Conservation (phyloP, 768 basidiomycete species). For the Suillus subalutaceus region DNA sequence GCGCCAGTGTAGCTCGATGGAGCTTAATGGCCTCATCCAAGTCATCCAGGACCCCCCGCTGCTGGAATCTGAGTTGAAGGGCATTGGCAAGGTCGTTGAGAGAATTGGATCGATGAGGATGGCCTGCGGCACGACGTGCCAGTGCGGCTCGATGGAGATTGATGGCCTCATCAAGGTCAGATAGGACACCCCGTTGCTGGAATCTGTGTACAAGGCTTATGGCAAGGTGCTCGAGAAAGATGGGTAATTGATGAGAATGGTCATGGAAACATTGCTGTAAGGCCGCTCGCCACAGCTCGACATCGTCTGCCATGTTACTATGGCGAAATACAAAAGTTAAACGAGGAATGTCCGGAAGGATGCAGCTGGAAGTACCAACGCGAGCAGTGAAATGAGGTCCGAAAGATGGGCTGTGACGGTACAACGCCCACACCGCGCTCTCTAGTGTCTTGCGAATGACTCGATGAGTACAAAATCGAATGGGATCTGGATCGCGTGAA, state of each 20-base stretch:
- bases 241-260: background rate
- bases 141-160: background rate
- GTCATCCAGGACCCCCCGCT: background rate
- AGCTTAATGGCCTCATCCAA: background rate
- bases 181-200: slow-evolving; percentile 13
- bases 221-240: slow-evolving; percentile 16
- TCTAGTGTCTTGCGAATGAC: background rate
- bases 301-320: background rate
- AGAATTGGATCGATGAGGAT: background rate
- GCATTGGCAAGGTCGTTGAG: background rate
- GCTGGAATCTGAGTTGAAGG: background rate
- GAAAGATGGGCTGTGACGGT: background rate
- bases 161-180: background rate
- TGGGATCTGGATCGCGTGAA: background rate
- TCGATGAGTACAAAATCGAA: background rate
- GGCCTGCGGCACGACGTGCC: background rate
- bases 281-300: background rate
- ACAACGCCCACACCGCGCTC: background rate
- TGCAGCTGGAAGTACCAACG: background rate
- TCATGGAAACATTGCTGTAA: background rate
- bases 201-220: slow-evolving; percentile 25
- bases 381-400: background rate
- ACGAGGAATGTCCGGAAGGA: background rate
- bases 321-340: background rate
- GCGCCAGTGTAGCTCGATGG: slow-evolving; percentile 1